A percentile compares a stretch with the other conserved stretches of the same genome.
These are phyloP conservation scores for Rhodotorula sp. DNA, from an alignment of 1,284 basidiomycete genomes.

Conservation along the genomic window DNA sequence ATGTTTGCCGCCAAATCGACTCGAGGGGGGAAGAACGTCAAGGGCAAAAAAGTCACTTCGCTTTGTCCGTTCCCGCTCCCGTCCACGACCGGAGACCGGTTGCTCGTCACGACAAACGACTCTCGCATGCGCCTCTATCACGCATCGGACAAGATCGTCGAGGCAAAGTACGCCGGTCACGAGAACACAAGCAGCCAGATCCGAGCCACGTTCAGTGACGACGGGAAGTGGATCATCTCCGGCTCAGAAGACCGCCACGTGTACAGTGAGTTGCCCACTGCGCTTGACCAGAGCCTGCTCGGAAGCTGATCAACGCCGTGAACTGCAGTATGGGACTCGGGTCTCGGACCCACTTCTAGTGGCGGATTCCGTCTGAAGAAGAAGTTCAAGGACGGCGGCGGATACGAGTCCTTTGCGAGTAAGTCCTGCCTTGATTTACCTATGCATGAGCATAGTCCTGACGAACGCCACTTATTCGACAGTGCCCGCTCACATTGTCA, in stretches of 20 bases:
- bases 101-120: slow-evolving; percentile 51
- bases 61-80: slow-evolving; percentile 44
- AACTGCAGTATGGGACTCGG: slow-evolving; percentile 33
- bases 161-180: slow-evolving; percentile 42
- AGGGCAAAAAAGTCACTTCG: slow-evolving; percentile 50
- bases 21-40: slow-evolving; percentile 46
- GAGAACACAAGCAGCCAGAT: slow-evolving; percentile 47
- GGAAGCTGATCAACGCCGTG: background rate
- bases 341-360: slow-evolving; percentile 9
- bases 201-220: slow-evolving; percentile 46
- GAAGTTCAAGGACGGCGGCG: slow-evolving; percentile 30
- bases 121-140: slow-evolving; percentile 49
- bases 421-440: background rate
- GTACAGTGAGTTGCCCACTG: background rate
- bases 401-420: slow-evolving; percentile 37
- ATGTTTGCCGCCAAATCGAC: slow-evolving; percentile 46
- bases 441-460: background rate
- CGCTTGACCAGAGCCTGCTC: background rate
- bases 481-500: slow-evolving; percentile 42
- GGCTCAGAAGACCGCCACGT: slow-evolving; percentile 47
- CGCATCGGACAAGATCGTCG: slow-evolving; percentile 42
- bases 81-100: slow-evolving; percentile 41
- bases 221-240: slow-evolving; percentile 47
- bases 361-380: slow-evolving; percentile 23
- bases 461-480: background rate